Base-by-base conservation (phyloP, 805 yeast genomes). In the Pichia eremophila region DNA sequence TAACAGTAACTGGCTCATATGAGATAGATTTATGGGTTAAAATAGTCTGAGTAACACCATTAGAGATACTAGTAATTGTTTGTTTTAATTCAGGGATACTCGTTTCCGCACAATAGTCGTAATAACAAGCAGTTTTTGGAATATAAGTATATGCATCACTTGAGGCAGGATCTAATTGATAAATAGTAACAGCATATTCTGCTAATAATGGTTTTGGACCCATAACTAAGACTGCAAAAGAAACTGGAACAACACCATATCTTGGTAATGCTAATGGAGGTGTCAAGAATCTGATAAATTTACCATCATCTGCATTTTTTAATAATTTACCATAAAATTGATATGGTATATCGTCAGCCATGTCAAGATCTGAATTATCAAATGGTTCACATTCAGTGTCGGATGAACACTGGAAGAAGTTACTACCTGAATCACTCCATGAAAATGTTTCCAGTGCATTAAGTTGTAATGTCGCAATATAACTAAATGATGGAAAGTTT, bases 71-170 rank as follows among this genome's bases (percentile, higher is more conserved):
- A 11, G 48, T 44, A 18, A 36, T 34, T 10, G 39, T 31, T 28
- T 27, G 11, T 18, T 39, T 28, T 12, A 28, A 6, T 17, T 49
- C 46, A 4, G 55, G 52, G 9, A 34, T 29, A 17, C 46, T 37
- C 7, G 53, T 52, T 10, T 51, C 41, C 5, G 18, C 44, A 45
- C 54, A 51, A 41, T 48, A 28, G 15, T 31, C 38, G 39, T 46
- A 35, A 19, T 48, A 42, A 38, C 45, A 48, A 25, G 47, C 41
- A 8, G 49, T 48, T 19, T 46, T 46, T 40, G 51, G 37, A 29
- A 48, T 25, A 32, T 32, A 39, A 2, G 49, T 47, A 17, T 51
- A 51, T 7, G 29, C 15, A 1, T 31, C 27, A 5, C 39, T 10
- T 8, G 48, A 40, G 15, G 43, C 39, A 8, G 46, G 46, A 19